A percentile compares a stretch with the other conserved stretches of the same genome.
Evolutionary conservation across 352 stramenopile genomes (phyloP).

Genomic region (Phytophthora pini): DNA sequence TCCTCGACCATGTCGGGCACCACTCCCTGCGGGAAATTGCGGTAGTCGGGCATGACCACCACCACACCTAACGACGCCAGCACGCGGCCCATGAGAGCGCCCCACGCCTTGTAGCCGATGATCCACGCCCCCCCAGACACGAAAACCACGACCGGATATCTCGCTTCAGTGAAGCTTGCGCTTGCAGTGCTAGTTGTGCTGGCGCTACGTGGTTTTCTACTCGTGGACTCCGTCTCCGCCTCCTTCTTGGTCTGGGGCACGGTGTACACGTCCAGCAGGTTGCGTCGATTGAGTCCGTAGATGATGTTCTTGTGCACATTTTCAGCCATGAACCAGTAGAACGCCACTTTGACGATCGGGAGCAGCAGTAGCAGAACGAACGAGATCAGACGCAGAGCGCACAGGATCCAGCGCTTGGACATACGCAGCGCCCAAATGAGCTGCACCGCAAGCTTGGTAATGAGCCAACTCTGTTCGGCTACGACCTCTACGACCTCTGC

Average conservation of each 20-base stretch:
- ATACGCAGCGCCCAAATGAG: slow-evolving; percentile 73
- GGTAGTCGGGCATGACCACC: slow-evolving; percentile 92
- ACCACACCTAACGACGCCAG: slow-evolving; percentile 80
- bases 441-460: slow-evolving; percentile 74
- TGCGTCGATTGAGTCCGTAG: slow-evolving; percentile 75
- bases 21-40: slow-evolving; percentile 90
- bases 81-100: slow-evolving; percentile 81
- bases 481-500: slow-evolving; percentile 64
- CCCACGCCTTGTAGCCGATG: slow-evolving; percentile 95
- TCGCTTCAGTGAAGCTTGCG: slow-evolving; percentile 30
- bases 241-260: slow-evolving; percentile 37
- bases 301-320: slow-evolving; percentile 85
- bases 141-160: slow-evolving; percentile 89
- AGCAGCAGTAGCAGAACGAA: slow-evolving; percentile 70
- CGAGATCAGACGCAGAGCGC: slow-evolving; percentile 60
- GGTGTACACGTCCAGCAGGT: slow-evolving; percentile 90
- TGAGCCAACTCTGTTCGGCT: slow-evolving; percentile 74
- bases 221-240: slow-evolving; percentile 11
- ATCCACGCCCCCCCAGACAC: slow-evolving; percentile 92
- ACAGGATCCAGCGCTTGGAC: slow-evolving; percentile 78
- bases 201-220: slow-evolving; percentile 15
- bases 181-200: slow-evolving; percentile 26
- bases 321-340: slow-evolving; percentile 62
- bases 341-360: slow-evolving; percentile 57
- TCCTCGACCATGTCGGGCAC: slow-evolving; percentile 93